Conservation (phyloP, 345 rosid genomes). For the Populus ilicifolia region DNA sequence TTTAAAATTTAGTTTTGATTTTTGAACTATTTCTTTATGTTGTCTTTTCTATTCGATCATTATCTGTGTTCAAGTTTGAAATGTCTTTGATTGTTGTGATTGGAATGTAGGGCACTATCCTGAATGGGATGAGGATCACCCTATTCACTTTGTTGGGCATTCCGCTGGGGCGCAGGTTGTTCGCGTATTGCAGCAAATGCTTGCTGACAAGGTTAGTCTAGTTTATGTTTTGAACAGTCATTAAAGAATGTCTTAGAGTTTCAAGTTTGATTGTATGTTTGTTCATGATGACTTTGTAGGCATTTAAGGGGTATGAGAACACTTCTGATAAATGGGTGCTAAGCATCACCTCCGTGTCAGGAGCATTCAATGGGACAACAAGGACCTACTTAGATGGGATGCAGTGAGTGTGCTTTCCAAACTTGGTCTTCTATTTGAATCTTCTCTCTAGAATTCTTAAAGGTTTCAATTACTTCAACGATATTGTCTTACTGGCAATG, state of each 20-base stretch:
- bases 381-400: slow-evolving; percentile 91
- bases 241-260: neutral
- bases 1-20: neutral
- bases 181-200: slow-evolving; percentile 99
- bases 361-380: slow-evolving; percentile 95
- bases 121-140: slow-evolving; percentile 96
- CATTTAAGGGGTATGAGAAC: slow-evolving; percentile 68
- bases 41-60: neutral
- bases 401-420: slow-evolving; percentile 57
- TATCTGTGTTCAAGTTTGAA: neutral
- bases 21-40: neutral
- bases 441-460: neutral
- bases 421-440: neutral
- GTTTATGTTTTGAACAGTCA: neutral
- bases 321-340: slow-evolving; percentile 89
- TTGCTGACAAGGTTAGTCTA: slow-evolving; percentile 71
- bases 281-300: slow-evolving; percentile 39
- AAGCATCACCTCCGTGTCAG: slow-evolving; percentile 88
- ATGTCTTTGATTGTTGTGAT: slow-evolving; percentile 8
- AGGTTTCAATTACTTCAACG: no score
- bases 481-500: no score
- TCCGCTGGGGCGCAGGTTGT: slow-evolving; percentile 99
- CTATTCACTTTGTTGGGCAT: slow-evolving; percentile 95
- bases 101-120: slow-evolving; percentile 64
- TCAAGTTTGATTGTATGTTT: slow-evolving; percentile 9